Evolutionary conservation across 352 stramenopile species (phyloP).

Genomic region (Phytophthora ohioensis): DNA sequence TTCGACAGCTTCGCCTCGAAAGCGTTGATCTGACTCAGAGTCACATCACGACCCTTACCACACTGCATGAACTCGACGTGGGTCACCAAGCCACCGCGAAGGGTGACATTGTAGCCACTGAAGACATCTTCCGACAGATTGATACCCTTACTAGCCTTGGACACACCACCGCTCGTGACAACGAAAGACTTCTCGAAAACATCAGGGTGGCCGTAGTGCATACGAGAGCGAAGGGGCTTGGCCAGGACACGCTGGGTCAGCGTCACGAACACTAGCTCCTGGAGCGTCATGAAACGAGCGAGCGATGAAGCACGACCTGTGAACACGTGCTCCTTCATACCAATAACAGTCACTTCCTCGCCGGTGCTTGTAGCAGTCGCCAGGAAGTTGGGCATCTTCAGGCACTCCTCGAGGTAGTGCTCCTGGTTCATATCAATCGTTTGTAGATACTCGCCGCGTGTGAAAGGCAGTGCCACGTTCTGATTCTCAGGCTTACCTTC

Average conservation of each 20-base stretch:
- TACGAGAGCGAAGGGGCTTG: slow-evolving; percentile 76
- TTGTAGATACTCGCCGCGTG: slow-evolving; percentile 87
- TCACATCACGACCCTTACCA: slow-evolving; percentile 89
- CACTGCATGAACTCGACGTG: slow-evolving; percentile 92
- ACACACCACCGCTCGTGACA: slow-evolving; percentile 84
- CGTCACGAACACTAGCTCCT: slow-evolving; percentile 90
- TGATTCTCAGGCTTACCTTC: slow-evolving; percentile 92
- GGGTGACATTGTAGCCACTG: slow-evolving; percentile 85
- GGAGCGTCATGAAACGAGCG: slow-evolving; percentile 88
- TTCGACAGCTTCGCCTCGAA: slow-evolving; percentile 92
- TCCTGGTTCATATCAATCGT: slow-evolving; percentile 94
- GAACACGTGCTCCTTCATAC: slow-evolving; percentile 92
- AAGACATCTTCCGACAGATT: slow-evolving; percentile 93
- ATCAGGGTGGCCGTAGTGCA: slow-evolving; percentile 91
- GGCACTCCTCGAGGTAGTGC: slow-evolving; percentile 88
- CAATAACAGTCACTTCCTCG: slow-evolving; percentile 86
- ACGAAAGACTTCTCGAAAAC: slow-evolving; percentile 91
- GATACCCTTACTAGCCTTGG: slow-evolving; percentile 90
- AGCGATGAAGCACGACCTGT: slow-evolving; percentile 87
- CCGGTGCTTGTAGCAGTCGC: slow-evolving; percentile 61
- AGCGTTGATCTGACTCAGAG: slow-evolving; percentile 88
- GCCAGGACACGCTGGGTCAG: slow-evolving; percentile 86
- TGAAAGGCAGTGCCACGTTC: slow-evolving; percentile 89
- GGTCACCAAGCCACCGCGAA: slow-evolving; percentile 81
- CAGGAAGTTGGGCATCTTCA: slow-evolving; percentile 92